Evolutionary conservation across 768 basidiomycete genomes (phyloP).

Genomic region (Phylloporus sp.): DNA sequence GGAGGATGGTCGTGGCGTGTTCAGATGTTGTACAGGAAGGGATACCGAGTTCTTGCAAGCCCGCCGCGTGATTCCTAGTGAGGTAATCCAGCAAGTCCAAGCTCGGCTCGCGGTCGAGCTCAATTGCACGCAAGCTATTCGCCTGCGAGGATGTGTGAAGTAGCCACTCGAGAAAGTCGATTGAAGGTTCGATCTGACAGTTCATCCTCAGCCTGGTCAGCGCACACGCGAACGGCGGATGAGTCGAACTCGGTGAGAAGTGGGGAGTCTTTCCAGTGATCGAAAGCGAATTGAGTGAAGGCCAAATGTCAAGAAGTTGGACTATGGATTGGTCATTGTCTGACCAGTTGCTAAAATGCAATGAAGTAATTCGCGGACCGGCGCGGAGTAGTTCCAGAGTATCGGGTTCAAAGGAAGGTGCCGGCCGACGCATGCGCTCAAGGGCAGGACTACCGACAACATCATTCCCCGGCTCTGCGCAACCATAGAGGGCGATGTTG

Average conservation of each 20-base stretch:
- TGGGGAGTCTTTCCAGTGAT: conserved; percentile 58
- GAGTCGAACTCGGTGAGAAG: conserved; percentile 36
- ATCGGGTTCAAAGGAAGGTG: conserved; percentile 51
- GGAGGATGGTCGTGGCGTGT: conserved; percentile 42
- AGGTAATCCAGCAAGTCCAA: conserved; percentile 52
- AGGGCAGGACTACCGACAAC: conserved; percentile 45
- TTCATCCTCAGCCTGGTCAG: conserved; percentile 58
- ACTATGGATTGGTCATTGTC: conserved; percentile 52
- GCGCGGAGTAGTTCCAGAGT: conserved; percentile 50
- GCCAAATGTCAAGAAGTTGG: conserved; percentile 64
- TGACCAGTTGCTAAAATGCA: conserved; percentile 72
- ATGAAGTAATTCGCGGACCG: conserved; percentile 48
- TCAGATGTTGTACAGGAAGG: conserved; percentile 52
- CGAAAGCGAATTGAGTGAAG: conserved; percentile 51
- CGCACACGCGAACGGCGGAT: conserved; percentile 41
- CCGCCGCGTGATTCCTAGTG: conserved; percentile 43
- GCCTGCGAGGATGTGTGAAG: conserved; percentile 51
- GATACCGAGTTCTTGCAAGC: conserved; percentile 52
- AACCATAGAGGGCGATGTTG: conserved; percentile 57
- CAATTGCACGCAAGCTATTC: conserved; percentile 45
- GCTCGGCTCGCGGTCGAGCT: conserved; percentile 60
- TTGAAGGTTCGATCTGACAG: conserved; percentile 57
- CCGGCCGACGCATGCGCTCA: conserved; percentile 45
- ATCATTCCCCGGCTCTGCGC: conserved; percentile 47
- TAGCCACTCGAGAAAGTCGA: conserved; percentile 68